A percentile compares a stretch with the other conserved stretches of the same genome.
Conservation (phyloP, 164 flowering plant species). For the Saururus chinensis region DNA sequence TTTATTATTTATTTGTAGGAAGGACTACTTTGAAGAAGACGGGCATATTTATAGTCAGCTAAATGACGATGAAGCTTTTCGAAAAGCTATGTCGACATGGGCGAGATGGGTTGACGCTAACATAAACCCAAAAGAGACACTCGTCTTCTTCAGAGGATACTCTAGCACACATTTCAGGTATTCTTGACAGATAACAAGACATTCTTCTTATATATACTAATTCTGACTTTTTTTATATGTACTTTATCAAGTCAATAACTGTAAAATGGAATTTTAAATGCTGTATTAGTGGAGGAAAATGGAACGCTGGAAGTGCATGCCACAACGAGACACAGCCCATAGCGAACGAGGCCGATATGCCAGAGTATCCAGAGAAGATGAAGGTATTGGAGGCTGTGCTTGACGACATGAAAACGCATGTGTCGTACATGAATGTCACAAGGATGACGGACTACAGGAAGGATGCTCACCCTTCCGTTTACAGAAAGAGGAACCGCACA, state of each 20-base stretch:
- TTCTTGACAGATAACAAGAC: background rate
- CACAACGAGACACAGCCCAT: constrained; percentile 77
- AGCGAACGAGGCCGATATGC: constrained; percentile 45
- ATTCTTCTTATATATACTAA: background rate
- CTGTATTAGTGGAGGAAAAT: constrained; percentile 68
- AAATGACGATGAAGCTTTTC: constrained; percentile 73
- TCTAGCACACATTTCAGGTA: constrained; percentile 93
- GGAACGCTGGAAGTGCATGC: constrained; percentile 93
- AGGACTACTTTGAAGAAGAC: constrained; percentile 92
- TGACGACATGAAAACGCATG: constrained; percentile 49
- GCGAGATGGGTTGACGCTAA: constrained; percentile 79
- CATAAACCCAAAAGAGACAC: constrained; percentile 46
- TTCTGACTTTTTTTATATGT: no score
- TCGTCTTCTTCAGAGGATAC: constrained; percentile 80
- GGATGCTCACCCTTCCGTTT: constrained; percentile 91
- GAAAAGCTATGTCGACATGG: constrained; percentile 83
- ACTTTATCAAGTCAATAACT: background rate
- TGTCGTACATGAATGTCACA: constrained; percentile 65
- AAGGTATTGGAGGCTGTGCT: constrained; percentile 51
- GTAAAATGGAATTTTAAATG: background rate
- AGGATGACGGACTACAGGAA: constrained; percentile 80
- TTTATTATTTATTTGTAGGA: constrained; percentile 25
- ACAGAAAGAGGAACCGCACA: constrained; percentile 45
- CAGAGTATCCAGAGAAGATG: constrained; percentile 68
- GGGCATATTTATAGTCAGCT: constrained; percentile 56